These are phyloP conservation scores for Ilyonectria destructans DNA, from an alignment of 2,329 filamentous ascomycete genomes.

Conservation along the genomic window DNA sequence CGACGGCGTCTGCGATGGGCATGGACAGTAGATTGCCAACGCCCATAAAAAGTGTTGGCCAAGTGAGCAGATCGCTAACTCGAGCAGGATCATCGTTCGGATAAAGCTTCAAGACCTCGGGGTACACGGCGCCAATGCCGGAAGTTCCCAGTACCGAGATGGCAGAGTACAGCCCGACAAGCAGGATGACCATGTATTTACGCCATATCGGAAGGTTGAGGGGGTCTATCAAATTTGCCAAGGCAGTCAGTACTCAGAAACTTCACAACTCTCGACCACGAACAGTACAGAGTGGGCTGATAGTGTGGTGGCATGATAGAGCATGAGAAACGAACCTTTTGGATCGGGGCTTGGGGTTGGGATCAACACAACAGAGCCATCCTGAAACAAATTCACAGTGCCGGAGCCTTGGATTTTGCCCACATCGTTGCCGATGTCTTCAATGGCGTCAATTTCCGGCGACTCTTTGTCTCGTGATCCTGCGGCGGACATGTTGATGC, in stretches of 20 bases:
- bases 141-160: neutral
- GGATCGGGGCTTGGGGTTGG: slow-evolving; percentile 44
- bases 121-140: slow-evolving; percentile 7
- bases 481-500: neutral
- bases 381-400: slow-evolving; percentile 21
- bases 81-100: slow-evolving; percentile 37
- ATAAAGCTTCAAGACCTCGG: slow-evolving; percentile 38
- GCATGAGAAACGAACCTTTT: slow-evolving; percentile 40
- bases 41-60: slow-evolving; percentile 48
- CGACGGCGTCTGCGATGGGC: slow-evolving; percentile 53
- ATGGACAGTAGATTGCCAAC: slow-evolving; percentile 53
- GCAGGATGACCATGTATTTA: neutral
- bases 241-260: neutral
- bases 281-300: no score
- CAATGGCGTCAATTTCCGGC: neutral
- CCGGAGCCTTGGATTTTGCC: slow-evolving; percentile 1
- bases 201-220: neutral
- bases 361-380: slow-evolving; percentile 40
- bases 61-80: slow-evolving; percentile 52
- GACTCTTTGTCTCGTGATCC: neutral
- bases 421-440: neutral
- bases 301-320: neutral
- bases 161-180: neutral
- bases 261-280: neutral
- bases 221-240: neutral